Conservation (phyloP, 768 basidiomycete genomes). For the Leccinum boreale region DNA sequence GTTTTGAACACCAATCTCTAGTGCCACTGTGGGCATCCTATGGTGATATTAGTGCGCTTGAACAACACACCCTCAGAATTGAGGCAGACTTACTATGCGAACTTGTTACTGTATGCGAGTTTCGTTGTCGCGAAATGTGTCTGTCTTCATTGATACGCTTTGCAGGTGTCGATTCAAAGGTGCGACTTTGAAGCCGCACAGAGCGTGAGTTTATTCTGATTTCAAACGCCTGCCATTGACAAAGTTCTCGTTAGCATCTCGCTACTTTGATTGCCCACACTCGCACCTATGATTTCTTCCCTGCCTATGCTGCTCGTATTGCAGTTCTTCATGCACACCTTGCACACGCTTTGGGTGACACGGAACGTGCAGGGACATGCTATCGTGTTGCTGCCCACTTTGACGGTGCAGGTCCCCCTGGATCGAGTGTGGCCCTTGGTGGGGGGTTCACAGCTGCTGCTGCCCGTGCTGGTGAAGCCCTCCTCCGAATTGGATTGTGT, state of each 20-base stretch:
- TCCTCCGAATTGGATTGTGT: conserved; percentile 46
- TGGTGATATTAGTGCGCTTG: conserved; percentile 47
- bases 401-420: conserved; percentile 32
- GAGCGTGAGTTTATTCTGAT: conserved; percentile 35
- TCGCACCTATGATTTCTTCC: conserved; percentile 56
- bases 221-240: neutral
- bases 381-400: conserved; percentile 62
- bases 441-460: conserved; percentile 44
- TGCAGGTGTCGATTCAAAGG: conserved; percentile 61
- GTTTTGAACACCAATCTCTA: conserved; percentile 17
- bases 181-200: conserved; percentile 67
- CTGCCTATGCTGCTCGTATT: conserved; percentile 55
- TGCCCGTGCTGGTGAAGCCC: conserved; percentile 51
- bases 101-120: conserved; percentile 51
- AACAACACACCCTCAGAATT: conserved; percentile 51
- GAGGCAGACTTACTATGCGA: conserved; percentile 74
- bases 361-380: conserved; percentile 52
- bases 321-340: conserved; percentile 71
- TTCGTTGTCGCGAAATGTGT: neutral
- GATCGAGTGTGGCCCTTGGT: conserved; percentile 8
- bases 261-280: conserved; percentile 56
- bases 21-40: conserved; percentile 56
- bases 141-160: neutral
- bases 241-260: conserved; percentile 31
- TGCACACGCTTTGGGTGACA: conserved; percentile 60